These are phyloP conservation scores for Colletotrichum australisinense DNA, from an alignment of 2,329 filamentous ascomycete species.

Conservation along the genomic window DNA sequence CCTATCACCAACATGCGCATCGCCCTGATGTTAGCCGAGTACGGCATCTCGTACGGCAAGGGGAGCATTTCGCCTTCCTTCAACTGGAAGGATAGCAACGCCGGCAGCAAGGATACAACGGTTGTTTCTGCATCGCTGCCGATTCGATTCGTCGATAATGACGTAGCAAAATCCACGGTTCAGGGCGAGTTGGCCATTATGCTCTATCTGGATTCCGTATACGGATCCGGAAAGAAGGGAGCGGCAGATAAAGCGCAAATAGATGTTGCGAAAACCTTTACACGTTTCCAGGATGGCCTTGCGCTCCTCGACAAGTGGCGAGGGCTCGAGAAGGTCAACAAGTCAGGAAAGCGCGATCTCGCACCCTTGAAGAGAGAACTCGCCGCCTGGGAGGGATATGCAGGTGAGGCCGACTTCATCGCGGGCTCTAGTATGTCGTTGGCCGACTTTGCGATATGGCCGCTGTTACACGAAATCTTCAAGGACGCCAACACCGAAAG, in stretches of 20 bases:
- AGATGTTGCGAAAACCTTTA: slow-evolving; percentile 51
- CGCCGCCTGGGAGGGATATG: slow-evolving; percentile 53
- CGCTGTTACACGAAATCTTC: slow-evolving; percentile 61
- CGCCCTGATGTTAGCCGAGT: slow-evolving; percentile 61
- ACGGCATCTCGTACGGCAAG: slow-evolving; percentile 58
- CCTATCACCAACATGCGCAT: slow-evolving; percentile 60
- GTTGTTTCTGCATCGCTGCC: slow-evolving; percentile 40
- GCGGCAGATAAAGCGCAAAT: slow-evolving; percentile 39
- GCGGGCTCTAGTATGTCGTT: slow-evolving; percentile 55
- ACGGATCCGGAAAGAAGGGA: slow-evolving; percentile 49
- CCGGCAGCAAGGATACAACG: slow-evolving; percentile 27
- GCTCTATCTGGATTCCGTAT: slow-evolving; percentile 69
- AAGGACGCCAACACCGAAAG: slow-evolving; percentile 45
- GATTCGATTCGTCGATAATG: slow-evolving; percentile 67
- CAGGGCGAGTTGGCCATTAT: slow-evolving; percentile 65
- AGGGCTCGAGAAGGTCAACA: slow-evolving; percentile 21
- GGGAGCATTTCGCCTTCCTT: slow-evolving; percentile 52
- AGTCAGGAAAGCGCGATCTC: slow-evolving; percentile 23
- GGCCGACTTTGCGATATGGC: slow-evolving; percentile 69
- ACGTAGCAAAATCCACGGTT: slow-evolving; percentile 57
- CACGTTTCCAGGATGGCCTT: slow-evolving; percentile 55
- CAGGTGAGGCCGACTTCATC: slow-evolving; percentile 54
- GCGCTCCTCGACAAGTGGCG: slow-evolving; percentile 52
- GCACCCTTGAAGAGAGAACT: slow-evolving; percentile 48
- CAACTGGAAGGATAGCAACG: slow-evolving; percentile 41